phyloP scores from a whole-genome alignment of 129 eudicot genomes.

The Pittosporum tobira region DNA sequence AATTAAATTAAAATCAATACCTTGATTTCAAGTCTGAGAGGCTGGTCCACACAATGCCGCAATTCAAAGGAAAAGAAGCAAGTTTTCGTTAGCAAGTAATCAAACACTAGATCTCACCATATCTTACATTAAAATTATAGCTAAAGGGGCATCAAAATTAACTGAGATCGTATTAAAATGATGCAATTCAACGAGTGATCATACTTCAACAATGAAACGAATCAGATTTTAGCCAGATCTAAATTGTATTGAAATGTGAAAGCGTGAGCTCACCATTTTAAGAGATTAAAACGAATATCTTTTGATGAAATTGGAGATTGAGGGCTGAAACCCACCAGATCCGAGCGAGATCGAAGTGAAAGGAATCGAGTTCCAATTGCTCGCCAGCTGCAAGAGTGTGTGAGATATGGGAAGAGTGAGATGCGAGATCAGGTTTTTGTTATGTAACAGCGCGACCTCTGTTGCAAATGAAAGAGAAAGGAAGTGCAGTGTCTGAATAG shows the following conservation, averaged over 20 bases:
- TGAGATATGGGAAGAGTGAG: background rate
- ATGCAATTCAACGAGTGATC: background rate
- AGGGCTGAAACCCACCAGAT: background rate
- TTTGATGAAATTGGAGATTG: background rate
- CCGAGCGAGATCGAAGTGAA: background rate
- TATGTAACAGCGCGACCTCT: background rate
- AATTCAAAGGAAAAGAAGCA: constrained; percentile 15
- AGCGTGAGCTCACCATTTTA: background rate
- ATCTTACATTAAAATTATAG: constrained; percentile 11
- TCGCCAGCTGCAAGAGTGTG: background rate
- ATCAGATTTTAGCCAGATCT: background rate
- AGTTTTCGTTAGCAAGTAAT: constrained; percentile 24
- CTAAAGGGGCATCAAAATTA: constrained; percentile 6
- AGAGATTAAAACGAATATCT: background rate
- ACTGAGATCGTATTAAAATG: background rate
- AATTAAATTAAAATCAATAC: constrained; percentile 25
- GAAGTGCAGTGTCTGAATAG: too few species aligned
- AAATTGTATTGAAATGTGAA: background rate
- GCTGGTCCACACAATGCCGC: constrained; percentile 40
- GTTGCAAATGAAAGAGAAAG: too few species aligned
- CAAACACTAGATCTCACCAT: constrained; percentile 33
- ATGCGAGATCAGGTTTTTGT: background rate
- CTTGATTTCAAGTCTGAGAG: constrained; percentile 90
- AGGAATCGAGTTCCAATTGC: background rate
- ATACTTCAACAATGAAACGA: background rate